Percentiles rank a stretch among this genome's conserved stretches.
These are phyloP conservation scores for Colletotrichum navitas DNA, from an alignment of 2,329 filamentous ascomycete species.

Conservation along the genomic window DNA sequence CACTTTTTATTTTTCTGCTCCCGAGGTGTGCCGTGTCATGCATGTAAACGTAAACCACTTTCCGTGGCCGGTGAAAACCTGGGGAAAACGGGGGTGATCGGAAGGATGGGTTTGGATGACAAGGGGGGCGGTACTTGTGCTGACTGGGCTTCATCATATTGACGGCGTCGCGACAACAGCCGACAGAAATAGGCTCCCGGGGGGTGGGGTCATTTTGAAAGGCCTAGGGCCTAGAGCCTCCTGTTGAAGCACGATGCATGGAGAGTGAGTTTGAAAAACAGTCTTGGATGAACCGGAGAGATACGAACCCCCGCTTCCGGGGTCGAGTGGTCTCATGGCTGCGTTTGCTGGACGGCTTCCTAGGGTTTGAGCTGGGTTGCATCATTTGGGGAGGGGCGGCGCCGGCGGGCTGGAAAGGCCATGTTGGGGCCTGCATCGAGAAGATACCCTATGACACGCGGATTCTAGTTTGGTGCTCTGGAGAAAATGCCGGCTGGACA, in stretches of 20 bases:
- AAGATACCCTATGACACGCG: not conserved
- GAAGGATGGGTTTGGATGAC: not conserved
- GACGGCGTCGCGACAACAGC: not conserved
- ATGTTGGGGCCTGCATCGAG: constrained; percentile 9
- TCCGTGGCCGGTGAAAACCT: constrained; percentile 21
- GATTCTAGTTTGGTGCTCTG: not conserved
- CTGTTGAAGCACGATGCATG: not conserved
- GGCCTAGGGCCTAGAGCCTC: constrained; percentile 35
- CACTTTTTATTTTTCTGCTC: not conserved
- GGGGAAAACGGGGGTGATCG: constrained; percentile 32
- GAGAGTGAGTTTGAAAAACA: not conserved
- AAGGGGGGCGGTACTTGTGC: not conserved
- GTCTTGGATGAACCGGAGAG: constrained; percentile 18
- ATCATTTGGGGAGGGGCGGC: not conserved
- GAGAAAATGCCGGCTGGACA: not conserved
- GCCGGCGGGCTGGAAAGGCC: constrained; percentile 1
- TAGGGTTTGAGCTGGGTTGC: constrained; percentile 18
- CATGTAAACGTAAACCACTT: not conserved
- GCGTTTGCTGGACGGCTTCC: constrained; percentile 19
- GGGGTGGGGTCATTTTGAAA: constrained; percentile 4
- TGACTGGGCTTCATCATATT: not conserved
- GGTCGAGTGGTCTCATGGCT: constrained; percentile 32
- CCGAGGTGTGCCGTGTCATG: not conserved
- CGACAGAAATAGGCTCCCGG: not conserved
- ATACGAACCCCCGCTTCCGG: constrained; percentile 24